These are phyloP conservation scores for Fusarium succisae DNA, from an alignment of 2,329 filamentous ascomycete species.

Conservation along the genomic window DNA sequence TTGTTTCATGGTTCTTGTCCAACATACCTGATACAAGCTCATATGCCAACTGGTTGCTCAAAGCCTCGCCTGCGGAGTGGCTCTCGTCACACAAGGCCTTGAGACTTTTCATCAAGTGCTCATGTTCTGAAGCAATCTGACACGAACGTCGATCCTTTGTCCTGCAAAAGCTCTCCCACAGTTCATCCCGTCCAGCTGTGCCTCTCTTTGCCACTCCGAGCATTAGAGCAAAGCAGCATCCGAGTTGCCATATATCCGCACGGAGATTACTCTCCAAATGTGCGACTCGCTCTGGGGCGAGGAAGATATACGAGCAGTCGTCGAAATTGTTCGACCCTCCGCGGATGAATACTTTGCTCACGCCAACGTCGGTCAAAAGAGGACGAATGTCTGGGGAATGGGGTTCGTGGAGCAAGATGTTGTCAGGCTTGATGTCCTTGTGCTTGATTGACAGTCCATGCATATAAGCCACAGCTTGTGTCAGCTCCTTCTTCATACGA, in stretches of 20 bases:
- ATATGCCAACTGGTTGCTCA: neutral
- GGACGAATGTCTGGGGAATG: accelerated
- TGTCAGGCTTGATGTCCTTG: neutral
- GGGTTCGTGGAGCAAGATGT: neutral
- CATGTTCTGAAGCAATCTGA: neutral
- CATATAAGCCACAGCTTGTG: neutral
- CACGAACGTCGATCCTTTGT: neutral
- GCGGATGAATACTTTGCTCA: neutral
- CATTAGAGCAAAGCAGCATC: neutral
- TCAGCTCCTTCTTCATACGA: neutral
- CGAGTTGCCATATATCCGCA: neutral
- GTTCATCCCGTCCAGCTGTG: neutral
- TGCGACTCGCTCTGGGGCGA: neutral
- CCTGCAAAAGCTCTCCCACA: neutral
- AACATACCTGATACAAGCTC: neutral
- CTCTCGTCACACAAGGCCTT: neutral
- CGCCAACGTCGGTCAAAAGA: neutral
- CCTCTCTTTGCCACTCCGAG: neutral
- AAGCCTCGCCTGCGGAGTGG: accelerated
- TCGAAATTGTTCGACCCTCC: neutral
- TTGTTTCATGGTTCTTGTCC: neutral
- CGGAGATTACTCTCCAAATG: neutral
- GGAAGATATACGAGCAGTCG: neutral
- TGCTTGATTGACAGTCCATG: neutral
- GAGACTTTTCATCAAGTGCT: neutral